These are phyloP conservation scores for Cucurbita argyrosperma DNA, from an alignment of 306 rosid genomes.

Conservation along the genomic window DNA sequence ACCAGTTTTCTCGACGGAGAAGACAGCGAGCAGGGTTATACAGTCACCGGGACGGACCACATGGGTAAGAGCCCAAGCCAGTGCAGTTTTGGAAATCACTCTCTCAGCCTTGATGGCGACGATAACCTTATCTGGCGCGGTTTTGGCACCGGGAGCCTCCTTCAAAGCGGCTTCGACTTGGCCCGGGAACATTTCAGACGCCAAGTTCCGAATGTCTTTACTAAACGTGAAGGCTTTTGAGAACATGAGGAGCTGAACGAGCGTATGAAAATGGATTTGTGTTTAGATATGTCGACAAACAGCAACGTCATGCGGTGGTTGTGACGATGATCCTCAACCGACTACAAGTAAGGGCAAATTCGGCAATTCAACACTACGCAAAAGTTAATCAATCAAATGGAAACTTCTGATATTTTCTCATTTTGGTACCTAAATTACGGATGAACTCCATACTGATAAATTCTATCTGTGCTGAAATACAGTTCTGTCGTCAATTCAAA, in stretches of 20 bases:
- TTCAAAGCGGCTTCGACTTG: conserved; percentile 25
- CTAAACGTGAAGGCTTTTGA: background rate
- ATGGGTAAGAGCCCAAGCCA: conserved; percentile 89
- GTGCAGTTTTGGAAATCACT: conserved; percentile 52
- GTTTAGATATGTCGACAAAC: background rate
- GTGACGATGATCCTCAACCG: background rate
- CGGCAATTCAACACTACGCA: background rate
- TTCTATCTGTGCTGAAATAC: background rate
- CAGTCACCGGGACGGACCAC: conserved; percentile 62
- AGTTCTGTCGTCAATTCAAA: background rate
- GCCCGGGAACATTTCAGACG: conserved; percentile 5
- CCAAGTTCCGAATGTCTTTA: background rate
- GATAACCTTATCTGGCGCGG: conserved; percentile 45
- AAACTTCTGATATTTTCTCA: background rate
- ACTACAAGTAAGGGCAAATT: conserved; percentile 4
- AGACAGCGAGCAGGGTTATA: conserved; percentile 69
- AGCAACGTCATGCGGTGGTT: conserved; percentile 7
- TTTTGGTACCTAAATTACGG: background rate
- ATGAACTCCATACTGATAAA: background rate
- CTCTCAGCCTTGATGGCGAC: conserved; percentile 80
- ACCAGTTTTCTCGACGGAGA: conserved; percentile 45
- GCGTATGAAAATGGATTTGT: background rate
- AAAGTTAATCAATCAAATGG: background rate
- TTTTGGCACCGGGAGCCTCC: conserved; percentile 11
- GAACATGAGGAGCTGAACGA: background rate